A percentile compares a stretch with the other conserved stretches of the same genome.
Evolutionary conservation across 805 yeast genomes (phyloP).

Genomic region (Yarrowia keelungensis): DNA sequence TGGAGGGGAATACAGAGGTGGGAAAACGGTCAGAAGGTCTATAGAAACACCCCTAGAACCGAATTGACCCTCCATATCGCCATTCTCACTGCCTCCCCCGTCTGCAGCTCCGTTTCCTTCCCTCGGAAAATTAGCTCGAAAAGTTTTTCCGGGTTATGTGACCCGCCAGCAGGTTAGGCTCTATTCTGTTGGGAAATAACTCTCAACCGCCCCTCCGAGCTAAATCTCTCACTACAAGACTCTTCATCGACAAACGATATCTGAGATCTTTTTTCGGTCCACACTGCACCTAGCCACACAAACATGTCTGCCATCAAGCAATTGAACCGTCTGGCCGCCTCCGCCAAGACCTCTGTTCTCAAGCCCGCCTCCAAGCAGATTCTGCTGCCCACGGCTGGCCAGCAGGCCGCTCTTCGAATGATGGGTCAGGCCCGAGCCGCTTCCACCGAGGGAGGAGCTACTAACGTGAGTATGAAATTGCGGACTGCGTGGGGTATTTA

Average conservation of each 20-base stretch:
- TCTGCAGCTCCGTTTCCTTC: not conserved
- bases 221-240: conserved; percentile 38
- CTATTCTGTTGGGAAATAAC: conserved; percentile 39
- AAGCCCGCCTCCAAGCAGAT: conserved; percentile 40
- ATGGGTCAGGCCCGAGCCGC: conserved; percentile 45
- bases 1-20: too few relatives aligned
- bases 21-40: too few relatives aligned
- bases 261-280: conserved; percentile 29
- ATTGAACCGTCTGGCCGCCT: conserved; percentile 40
- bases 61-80: not conserved
- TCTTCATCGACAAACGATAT: conserved; percentile 32
- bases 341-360: conserved; percentile 40
- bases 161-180: conserved; percentile 38
- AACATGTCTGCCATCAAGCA: conserved; percentile 41
- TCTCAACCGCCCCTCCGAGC: conserved; percentile 39
- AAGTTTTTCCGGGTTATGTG: conserved; percentile 38
- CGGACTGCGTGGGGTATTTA: too few relatives aligned
- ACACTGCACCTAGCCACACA: conserved; percentile 11
- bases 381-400: conserved; percentile 43
- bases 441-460: conserved; percentile 48
- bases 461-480: conserved; percentile 44
- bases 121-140: conserved; percentile 38
- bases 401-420: conserved; percentile 48
- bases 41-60: too few relatives aligned
- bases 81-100: not conserved